A percentile compares a stretch with the other conserved stretches of the same genome.
phyloP scores from a whole-genome alignment of 2,329 filamentous ascomycete genomes.

The Aspergillus bombycis region DNA sequence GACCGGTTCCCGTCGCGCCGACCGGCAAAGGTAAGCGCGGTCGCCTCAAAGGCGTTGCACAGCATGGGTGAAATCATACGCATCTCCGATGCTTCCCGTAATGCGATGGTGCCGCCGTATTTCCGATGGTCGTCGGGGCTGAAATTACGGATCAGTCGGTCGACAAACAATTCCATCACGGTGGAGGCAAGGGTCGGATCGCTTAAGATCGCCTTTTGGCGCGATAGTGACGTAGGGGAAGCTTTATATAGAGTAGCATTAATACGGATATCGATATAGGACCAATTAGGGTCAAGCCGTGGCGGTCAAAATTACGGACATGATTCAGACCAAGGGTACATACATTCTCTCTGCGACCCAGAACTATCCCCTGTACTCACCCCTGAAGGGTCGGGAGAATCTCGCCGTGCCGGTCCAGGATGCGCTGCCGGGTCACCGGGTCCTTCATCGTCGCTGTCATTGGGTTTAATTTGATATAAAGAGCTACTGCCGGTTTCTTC shows the following conservation, averaged over 20 bases:
- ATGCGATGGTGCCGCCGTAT: slow-evolving; percentile 25
- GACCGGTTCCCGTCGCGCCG: slow-evolving; percentile 21
- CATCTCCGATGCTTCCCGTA: slow-evolving; percentile 28
- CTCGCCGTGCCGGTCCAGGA: neutral
- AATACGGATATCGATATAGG: slow-evolving; percentile 1
- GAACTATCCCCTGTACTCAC: neutral
- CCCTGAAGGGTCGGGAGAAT: neutral
- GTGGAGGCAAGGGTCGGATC: slow-evolving; percentile 21
- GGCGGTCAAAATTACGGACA: neutral
- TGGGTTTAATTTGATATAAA: slow-evolving; percentile 1
- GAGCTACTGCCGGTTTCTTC: slow-evolving; percentile 12
- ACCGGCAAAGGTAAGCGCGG: slow-evolving; percentile 28
- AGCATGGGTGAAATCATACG: slow-evolving; percentile 30
- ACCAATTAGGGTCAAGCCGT: neutral
- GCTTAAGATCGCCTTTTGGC: slow-evolving; percentile 18
- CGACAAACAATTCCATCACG: slow-evolving; percentile 29
- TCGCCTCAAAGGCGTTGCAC: slow-evolving; percentile 28
- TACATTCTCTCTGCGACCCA: slow-evolving; percentile 3
- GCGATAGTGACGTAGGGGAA: slow-evolving; percentile 7
- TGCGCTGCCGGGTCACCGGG: neutral
- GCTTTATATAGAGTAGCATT: slow-evolving; percentile 5
- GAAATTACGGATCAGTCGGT: slow-evolving; percentile 28
- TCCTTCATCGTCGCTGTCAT: slow-evolving; percentile 6
- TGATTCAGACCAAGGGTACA: neutral
- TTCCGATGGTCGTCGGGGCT: slow-evolving; percentile 20